Evolutionary conservation across 306 rosid genomes (phyloP), one percentile per base, ranked within the genome.

Genomic region (Casuarina equisetifolia): DNA sequence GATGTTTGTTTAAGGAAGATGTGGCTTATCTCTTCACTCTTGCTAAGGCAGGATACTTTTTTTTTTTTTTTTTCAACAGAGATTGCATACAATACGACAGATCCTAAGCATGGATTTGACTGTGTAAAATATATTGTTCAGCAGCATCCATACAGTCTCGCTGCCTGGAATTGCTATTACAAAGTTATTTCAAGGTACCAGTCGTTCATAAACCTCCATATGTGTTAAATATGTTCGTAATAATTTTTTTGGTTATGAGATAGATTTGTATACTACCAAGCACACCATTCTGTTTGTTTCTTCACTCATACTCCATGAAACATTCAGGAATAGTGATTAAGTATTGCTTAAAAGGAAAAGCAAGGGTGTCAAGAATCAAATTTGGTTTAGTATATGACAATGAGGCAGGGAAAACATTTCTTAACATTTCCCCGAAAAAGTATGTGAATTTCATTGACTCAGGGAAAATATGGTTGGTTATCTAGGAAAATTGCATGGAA

Each of bases 151-250:
- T 85, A 91, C 83, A 91, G 95, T 84, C 62, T 81, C 75, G 92
- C 97, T 43, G 92, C 97, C 82, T 95, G 97, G 98, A 95, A 95
- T 80, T 95, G 97, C 89, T 94, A 94, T 81, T 88, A 91, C 91
- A 92, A 89, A 90, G 98, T 95, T 75, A 89, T 87, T 74, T 89
- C 93, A 20, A 89, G 97, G 96, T 92, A 80, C 13, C 12, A 13
- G 20, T 40, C 50, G 32, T 66, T 42, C 42, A 9, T 17, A 75
- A 35, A 66, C 50, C 49, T 66, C 17, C 42, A 9, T 17, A 75
- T 48, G 61, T 51, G 79, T 53, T 3, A 66, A 40, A 17, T 66
- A 42, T 2, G 8, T 66, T 43, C 2, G 17, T 66, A 42, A 66
- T 66, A 4, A 3, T 42, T 66, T 40, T 42, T 42, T 50, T 19